Percentiles rank a stretch among this genome's conserved stretches.
Conservation (phyloP, 1,284 basidiomycete species). For the Dichomitus squalens region DNA sequence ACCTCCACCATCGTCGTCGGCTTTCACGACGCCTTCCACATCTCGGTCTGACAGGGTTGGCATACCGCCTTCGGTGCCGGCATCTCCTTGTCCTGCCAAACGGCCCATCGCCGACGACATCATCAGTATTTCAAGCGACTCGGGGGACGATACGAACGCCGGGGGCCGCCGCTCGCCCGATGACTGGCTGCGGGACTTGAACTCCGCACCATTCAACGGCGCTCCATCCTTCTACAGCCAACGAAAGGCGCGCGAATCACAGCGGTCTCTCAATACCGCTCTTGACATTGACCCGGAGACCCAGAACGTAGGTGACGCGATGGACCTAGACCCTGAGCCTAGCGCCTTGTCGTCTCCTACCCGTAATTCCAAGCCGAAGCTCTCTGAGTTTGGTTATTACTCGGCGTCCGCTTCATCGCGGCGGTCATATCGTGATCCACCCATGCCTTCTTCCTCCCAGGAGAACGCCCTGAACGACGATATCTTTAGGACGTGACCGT, state of each 20-base stretch:
- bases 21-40: slow-evolving; percentile 4
- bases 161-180: background rate
- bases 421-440: background rate
- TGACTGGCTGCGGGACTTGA: background rate
- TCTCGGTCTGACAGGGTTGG: background rate
- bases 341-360: background rate
- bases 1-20: slow-evolving; percentile 3
- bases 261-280: background rate
- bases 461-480: slow-evolving; percentile 16
- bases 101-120: slow-evolving; percentile 5
- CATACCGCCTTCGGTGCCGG: background rate
- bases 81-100: background rate
- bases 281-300: background rate
- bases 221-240: slow-evolving; percentile 11
- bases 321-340: background rate
- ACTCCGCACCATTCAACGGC: slow-evolving; percentile 4
- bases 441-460: slow-evolving; percentile 21
- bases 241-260: slow-evolving; percentile 7
- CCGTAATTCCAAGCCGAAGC: background rate
- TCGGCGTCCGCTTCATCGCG: background rate
- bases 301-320: background rate
- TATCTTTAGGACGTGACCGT: slow-evolving; percentile 6
- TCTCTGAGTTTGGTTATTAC: background rate
- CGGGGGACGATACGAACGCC: slow-evolving; percentile 5
- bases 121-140: slow-evolving; percentile 24